phyloP scores from a whole-genome alignment of 2,329 filamentous ascomycete species.

The Beauveria caledonica region DNA sequence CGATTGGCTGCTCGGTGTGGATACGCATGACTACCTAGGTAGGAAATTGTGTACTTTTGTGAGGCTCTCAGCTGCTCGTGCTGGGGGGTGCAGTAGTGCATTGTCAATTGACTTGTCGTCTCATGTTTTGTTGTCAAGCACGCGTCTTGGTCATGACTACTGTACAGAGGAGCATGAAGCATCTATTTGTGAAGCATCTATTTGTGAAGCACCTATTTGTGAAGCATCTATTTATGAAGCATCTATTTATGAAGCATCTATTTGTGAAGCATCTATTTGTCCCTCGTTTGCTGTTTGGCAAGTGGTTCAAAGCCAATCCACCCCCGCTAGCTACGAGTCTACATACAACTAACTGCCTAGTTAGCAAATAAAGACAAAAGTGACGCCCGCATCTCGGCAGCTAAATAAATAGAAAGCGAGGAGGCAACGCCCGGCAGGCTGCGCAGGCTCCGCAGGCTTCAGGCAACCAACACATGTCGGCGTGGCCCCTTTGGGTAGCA shows the following conservation, averaged over 20 bases:
- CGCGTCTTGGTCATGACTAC: too few species aligned
- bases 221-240: too few species aligned
- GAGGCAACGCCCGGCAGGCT: neutral
- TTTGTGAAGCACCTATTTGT: too few species aligned
- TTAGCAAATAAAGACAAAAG: neutral
- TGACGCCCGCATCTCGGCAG: neutral
- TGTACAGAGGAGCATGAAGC: too few species aligned
- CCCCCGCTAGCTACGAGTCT: too few species aligned
- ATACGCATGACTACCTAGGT: neutral
- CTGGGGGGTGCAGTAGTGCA: neutral
- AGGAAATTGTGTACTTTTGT: neutral
- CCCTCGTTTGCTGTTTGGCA: neutral
- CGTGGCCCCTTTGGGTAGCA: too few species aligned
- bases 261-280: too few species aligned
- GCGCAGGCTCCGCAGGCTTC: too few species aligned
- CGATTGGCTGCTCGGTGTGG: neutral
- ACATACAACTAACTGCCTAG: neutral
- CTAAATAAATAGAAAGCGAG: neutral
- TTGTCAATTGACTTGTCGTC: neutral
- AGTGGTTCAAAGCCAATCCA: neutral
- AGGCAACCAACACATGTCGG: too few species aligned
- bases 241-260: too few species aligned
- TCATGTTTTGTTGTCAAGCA: too few species aligned
- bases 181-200: too few species aligned
- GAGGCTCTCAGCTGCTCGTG: neutral